phyloP scores from a whole-genome alignment of 2,329 filamentous ascomycete species.

The Beauveria rudraprayagi region DNA sequence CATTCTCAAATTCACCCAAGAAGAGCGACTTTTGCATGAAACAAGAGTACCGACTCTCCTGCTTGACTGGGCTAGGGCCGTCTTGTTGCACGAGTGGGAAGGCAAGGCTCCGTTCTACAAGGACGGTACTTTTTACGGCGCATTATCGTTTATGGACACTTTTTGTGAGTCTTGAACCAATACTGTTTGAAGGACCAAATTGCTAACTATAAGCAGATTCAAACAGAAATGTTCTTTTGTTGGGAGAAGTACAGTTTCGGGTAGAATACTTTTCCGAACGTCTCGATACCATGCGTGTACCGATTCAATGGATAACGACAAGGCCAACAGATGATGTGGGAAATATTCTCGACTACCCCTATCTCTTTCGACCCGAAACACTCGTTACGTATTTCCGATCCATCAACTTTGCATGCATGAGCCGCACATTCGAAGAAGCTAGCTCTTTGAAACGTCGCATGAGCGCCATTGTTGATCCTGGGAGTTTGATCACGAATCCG shows the following conservation, averaged over 20 bases:
- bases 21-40: conserved; percentile 48
- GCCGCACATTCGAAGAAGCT: conserved; percentile 64
- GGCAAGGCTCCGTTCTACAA: conserved; percentile 62
- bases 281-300: conserved; percentile 66
- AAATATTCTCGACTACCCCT: conserved; percentile 74
- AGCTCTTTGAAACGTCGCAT: conserved; percentile 49
- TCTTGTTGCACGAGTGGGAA: conserved; percentile 75
- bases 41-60: conserved; percentile 48
- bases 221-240: conserved; percentile 53
- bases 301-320: conserved; percentile 61
- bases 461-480: conserved; percentile 45
- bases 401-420: conserved; percentile 84
- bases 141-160: conserved; percentile 62
- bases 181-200: neutral
- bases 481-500: conserved; percentile 46
- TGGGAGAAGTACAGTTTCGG: conserved; percentile 63
- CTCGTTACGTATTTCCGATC: conserved; percentile 79
- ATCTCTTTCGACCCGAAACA: conserved; percentile 64
- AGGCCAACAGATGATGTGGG: conserved; percentile 52
- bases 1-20: conserved; percentile 39
- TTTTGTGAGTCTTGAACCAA: conserved; percentile 51
- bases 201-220: conserved; percentile 40
- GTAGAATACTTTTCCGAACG: conserved; percentile 69
- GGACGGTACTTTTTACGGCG: conserved; percentile 67
- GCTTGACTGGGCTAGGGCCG: conserved; percentile 64